Conservation (phyloP, 768 basidiomycete genomes). For the Dioszegia hungarica region DNA sequence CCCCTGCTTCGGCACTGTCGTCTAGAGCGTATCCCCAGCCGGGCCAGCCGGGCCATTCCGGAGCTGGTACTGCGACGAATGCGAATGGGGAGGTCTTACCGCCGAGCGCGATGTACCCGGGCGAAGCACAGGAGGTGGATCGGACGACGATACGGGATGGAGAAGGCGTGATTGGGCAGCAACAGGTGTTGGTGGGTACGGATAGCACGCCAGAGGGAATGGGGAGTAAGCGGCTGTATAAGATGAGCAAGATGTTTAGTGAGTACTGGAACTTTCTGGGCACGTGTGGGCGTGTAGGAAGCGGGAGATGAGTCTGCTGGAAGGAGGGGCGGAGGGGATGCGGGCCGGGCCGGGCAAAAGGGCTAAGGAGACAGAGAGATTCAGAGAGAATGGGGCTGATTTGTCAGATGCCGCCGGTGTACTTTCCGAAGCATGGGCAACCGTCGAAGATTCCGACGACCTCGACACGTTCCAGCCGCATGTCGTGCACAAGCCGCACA, state of each 20-base stretch:
- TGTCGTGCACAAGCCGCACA: conserved; percentile 58
- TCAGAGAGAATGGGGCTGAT: not conserved
- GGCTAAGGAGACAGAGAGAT: too few species aligned
- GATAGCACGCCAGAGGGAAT: conserved; percentile 26
- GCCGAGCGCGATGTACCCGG: not conserved
- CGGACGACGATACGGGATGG: not conserved
- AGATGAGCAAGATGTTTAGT: conserved; percentile 49
- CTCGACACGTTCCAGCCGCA: conserved; percentile 61
- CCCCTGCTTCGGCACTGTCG: not conserved
- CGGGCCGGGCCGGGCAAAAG: too few species aligned
- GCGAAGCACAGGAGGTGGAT: not conserved
- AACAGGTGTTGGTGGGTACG: not conserved
- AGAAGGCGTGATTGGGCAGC: too few species aligned
- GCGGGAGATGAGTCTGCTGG: not conserved
- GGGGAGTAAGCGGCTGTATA: conserved; percentile 42
- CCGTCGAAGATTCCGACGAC: conserved; percentile 50
- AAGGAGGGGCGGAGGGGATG: too few species aligned
- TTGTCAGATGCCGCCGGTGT: conserved; percentile 48
- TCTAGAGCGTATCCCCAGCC: too few species aligned
- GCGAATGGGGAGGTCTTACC: not conserved
- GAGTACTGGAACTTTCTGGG: too few species aligned
- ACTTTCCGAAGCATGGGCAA: conserved; percentile 50
- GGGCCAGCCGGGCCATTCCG: not conserved
- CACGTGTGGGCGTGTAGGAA: too few species aligned
- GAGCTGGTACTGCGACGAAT: too few species aligned